phyloP scores from a whole-genome alignment of 257 asterid species.

The Lycium ferocissimum region DNA sequence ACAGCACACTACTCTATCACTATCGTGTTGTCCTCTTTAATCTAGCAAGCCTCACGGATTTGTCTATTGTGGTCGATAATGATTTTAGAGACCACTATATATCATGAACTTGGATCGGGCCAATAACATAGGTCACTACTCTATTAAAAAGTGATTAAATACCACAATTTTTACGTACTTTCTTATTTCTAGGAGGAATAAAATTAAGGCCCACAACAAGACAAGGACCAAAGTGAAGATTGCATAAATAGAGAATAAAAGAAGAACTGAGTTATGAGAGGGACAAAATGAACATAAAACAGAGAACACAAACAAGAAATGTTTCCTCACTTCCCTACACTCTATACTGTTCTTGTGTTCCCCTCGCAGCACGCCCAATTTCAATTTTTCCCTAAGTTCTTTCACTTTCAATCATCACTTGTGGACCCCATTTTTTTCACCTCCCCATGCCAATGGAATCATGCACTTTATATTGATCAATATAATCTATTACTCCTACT shows the following conservation, averaged over 20 bases:
- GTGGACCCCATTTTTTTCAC: conserved; percentile 25
- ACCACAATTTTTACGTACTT: background rate
- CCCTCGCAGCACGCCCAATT: conserved; percentile 51
- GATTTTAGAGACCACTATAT: too few relatives aligned
- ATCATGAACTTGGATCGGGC: too few relatives aligned
- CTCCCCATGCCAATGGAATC: background rate
- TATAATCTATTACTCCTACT: background rate
- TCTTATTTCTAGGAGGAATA: background rate
- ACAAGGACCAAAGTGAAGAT: background rate
- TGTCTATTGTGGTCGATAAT: too few relatives aligned
- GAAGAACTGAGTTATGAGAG: background rate
- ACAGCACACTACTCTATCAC: background rate
- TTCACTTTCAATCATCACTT: conserved; percentile 58
- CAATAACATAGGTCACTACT: too few relatives aligned
- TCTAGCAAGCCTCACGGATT: too few relatives aligned
- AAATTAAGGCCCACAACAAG: background rate
- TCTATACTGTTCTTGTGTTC: conserved; percentile 42
- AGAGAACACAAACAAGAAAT: conserved; percentile 30
- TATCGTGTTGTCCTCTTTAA: too few relatives aligned
- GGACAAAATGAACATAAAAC: conserved; percentile 17
- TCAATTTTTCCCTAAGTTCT: conserved; percentile 30
- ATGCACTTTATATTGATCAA: background rate
- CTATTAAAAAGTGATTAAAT: too few relatives aligned
- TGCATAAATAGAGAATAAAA: background rate
- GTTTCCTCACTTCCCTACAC: conserved; percentile 57